Evolutionary conservation across 2,329 filamentous ascomycete genomes (phyloP).

Genomic region (Neofusicoccum parvum): DNA sequence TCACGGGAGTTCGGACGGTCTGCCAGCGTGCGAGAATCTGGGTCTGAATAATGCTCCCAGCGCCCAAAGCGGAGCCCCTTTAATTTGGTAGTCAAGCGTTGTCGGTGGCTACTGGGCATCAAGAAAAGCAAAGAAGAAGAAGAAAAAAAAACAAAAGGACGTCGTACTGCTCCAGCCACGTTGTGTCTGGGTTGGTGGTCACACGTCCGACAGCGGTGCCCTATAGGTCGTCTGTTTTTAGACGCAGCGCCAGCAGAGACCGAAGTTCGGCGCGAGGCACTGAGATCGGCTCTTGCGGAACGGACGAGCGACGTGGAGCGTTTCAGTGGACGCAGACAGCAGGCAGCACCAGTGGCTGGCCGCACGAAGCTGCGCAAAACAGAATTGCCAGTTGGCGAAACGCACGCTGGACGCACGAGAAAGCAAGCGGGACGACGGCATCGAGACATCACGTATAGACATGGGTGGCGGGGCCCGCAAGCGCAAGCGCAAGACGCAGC

Average conservation of each 20-base stretch:
- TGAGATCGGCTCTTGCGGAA: constrained; percentile 7
- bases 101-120: background rate
- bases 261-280: background rate
- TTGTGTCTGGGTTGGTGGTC: background rate
- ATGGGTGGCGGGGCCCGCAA: background rate
- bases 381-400: background rate
- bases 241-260: constrained; percentile 7
- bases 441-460: background rate
- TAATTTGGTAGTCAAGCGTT: background rate
- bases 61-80: background rate
- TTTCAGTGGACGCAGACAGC: constrained; percentile 6
- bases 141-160: too few relatives aligned
- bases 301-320: constrained; percentile 1
- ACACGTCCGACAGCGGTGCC: background rate
- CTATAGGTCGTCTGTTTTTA: background rate
- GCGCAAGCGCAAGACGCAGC: background rate
- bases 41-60: background rate
- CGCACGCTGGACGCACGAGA: background rate
- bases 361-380: background rate
- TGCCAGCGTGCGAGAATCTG: background rate
- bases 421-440: background rate
- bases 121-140: background rate
- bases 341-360: background rate
- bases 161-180: too few relatives aligned
- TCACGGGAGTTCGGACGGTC: background rate